Conservation (phyloP, 78 protist species). For the Bodo saltans region DNA sequence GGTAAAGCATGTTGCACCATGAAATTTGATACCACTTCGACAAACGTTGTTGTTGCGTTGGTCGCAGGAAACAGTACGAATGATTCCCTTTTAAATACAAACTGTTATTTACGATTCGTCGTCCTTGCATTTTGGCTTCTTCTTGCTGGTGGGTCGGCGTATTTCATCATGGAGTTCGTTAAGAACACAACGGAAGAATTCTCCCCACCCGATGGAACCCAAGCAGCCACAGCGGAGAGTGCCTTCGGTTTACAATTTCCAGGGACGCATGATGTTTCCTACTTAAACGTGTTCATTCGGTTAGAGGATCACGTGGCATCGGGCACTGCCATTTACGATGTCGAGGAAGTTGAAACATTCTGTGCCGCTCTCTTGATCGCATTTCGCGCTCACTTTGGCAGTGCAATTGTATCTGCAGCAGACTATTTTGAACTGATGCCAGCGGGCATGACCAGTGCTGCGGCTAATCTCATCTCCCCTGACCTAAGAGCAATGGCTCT, state of each 20-base stretch:
- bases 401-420: not conserved
- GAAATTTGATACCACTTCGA: too few species aligned
- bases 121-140: slow-evolving; percentile 14
- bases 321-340: too few species aligned
- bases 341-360: too few species aligned
- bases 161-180: not conserved
- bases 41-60: not conserved
- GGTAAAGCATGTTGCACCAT: too few species aligned
- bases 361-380: too few species aligned
- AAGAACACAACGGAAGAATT: not conserved
- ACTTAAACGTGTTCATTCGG: too few species aligned
- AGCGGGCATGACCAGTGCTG: not conserved
- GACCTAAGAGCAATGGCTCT: not conserved
- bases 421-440: not conserved
- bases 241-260: not conserved
- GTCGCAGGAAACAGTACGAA: not conserved
- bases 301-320: too few species aligned
- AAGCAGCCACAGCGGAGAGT: not conserved
- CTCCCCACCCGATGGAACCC: not conserved
- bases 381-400: too few species aligned
- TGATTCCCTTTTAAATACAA: not conserved
- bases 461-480: not conserved
- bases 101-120: not conserved
- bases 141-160: not conserved
- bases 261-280: too few species aligned